These are phyloP conservation scores for Macroventuria anomochaeta DNA, from an alignment of 2,329 filamentous ascomycete genomes.

Conservation along the genomic window DNA sequence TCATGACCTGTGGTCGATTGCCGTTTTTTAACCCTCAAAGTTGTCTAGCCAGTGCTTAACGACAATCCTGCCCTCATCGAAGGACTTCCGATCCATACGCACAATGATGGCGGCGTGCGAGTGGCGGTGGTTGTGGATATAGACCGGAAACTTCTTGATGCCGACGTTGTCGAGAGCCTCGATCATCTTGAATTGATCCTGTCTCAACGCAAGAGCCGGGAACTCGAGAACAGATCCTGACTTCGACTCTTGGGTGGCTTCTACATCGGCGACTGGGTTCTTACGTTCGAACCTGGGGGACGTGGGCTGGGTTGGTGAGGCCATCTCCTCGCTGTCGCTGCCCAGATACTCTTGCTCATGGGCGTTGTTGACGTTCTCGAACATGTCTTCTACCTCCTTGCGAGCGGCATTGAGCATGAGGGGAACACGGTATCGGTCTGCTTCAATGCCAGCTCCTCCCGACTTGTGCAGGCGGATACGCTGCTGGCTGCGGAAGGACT, in stretches of 20 bases:
- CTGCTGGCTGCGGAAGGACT: constrained; percentile 75
- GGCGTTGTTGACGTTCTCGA: constrained; percentile 73
- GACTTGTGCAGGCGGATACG: constrained; percentile 79
- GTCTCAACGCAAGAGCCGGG: constrained; percentile 78
- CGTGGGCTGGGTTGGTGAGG: constrained; percentile 33
- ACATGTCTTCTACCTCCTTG: constrained; percentile 76
- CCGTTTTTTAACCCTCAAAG: constrained; percentile 60
- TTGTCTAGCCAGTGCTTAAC: constrained; percentile 80
- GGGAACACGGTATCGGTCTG: constrained; percentile 76
- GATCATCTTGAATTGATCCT: constrained; percentile 86
- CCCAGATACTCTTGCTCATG: constrained; percentile 76
- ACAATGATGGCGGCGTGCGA: constrained; percentile 92
- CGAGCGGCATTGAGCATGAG: constrained; percentile 73
- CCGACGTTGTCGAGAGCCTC: constrained; percentile 71
- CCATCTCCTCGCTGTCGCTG: constrained; percentile 56
- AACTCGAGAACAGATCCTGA: constrained; percentile 53
- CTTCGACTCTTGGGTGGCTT: constrained; percentile 41
- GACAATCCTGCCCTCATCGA: constrained; percentile 78
- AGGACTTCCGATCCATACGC: constrained; percentile 68
- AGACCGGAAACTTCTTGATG: constrained; percentile 67
- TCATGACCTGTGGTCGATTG: neutral
- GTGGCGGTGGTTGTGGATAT: constrained; percentile 76
- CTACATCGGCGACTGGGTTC: constrained; percentile 26
- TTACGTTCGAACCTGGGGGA: constrained; percentile 23
- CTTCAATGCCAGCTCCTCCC: constrained; percentile 70